These are phyloP conservation scores for Musa troglodytarum DNA, from an alignment of 176 grass and related monocot species.

Conservation along the genomic window DNA sequence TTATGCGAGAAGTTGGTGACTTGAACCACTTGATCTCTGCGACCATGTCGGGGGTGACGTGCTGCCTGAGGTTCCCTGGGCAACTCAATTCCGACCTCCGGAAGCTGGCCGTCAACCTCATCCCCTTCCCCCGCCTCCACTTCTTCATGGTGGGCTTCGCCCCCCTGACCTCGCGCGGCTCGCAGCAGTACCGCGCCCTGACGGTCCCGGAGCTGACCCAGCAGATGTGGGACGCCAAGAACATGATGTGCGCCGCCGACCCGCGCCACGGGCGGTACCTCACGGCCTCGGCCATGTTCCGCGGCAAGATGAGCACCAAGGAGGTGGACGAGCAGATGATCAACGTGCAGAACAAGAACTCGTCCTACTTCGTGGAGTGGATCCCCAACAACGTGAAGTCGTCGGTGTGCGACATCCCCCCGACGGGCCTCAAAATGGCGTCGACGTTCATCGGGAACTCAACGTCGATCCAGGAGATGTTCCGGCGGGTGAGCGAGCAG, in stretches of 20 bases:
- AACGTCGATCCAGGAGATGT: constrained; percentile 85
- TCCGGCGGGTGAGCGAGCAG: constrained; percentile 71
- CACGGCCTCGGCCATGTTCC: constrained; percentile 52
- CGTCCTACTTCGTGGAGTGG: constrained; percentile 56
- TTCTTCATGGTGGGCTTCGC: constrained; percentile 57
- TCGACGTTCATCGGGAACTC: constrained; percentile 66
- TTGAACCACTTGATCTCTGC: not conserved
- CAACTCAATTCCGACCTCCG: constrained; percentile 6
- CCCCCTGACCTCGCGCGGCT: constrained; percentile 43
- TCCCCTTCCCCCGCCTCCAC: constrained; percentile 26
- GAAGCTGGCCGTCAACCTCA: constrained; percentile 5
- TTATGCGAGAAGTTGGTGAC: not conserved
- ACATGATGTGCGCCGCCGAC: constrained; percentile 40
- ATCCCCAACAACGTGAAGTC: constrained; percentile 74
- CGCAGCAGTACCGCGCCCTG: constrained; percentile 30
- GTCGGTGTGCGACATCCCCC: constrained; percentile 46
- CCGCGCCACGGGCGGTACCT: constrained; percentile 45
- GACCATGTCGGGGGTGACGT: not conserved
- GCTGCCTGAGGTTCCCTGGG: not conserved
- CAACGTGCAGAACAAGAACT: constrained; percentile 71
- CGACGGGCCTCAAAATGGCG: constrained; percentile 42
- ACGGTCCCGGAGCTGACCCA: constrained; percentile 32
- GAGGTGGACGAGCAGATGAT: constrained; percentile 62
- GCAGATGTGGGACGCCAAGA: constrained; percentile 43
- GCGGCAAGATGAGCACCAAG: constrained; percentile 67